phyloP scores from a whole-genome alignment of 1,284 basidiomycete genomes.

The Cryptococcus sp. region DNA sequence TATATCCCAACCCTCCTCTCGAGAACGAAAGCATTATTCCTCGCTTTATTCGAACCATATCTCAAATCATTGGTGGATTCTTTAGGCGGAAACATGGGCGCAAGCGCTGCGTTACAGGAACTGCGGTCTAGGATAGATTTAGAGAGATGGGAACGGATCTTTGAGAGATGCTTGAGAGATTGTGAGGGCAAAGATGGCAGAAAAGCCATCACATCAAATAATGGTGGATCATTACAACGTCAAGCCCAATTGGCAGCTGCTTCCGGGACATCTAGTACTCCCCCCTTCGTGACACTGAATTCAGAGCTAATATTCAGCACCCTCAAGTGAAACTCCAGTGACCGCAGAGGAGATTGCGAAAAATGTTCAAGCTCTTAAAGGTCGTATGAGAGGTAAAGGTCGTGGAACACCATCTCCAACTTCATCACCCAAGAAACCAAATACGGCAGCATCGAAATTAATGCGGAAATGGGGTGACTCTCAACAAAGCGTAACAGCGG shows the following conservation, averaged over 20 bases:
- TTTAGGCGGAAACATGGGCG: conserved; percentile 50
- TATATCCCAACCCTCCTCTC: conserved; percentile 86
- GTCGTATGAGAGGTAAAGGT: conserved; percentile 54
- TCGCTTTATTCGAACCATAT: conserved; percentile 79
- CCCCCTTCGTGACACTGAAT: conserved; percentile 40
- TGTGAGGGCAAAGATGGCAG: conserved; percentile 21
- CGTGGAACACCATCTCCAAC: conserved; percentile 32
- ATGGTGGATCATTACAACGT: conserved; percentile 16
- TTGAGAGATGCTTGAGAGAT: conserved; percentile 40
- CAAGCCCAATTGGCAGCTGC: conserved; percentile 27
- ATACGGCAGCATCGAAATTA: conserved; percentile 59
- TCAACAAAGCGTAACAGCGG: conserved; percentile 58
- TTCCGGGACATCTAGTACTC: conserved; percentile 21
- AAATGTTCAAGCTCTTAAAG: conserved; percentile 87
- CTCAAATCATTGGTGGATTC: conserved; percentile 75
- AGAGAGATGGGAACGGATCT: conserved; percentile 43
- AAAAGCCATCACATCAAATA: conserved; percentile 10
- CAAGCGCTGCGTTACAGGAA: conserved; percentile 20
- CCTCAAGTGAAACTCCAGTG: conserved; percentile 22
- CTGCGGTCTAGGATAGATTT: conserved; percentile 31
- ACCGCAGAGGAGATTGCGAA: conserved; percentile 79
- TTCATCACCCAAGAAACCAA: conserved; percentile 33
- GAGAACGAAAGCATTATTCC: conserved; percentile 74
- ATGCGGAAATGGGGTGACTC: conserved; percentile 91
- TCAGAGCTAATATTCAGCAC: conserved; percentile 54